Evolutionary conservation across 192 early-diverging fungal species (phyloP), one percentile per base, ranked within the genome.

Genomic region (Backusella tuberculispora): DNA sequence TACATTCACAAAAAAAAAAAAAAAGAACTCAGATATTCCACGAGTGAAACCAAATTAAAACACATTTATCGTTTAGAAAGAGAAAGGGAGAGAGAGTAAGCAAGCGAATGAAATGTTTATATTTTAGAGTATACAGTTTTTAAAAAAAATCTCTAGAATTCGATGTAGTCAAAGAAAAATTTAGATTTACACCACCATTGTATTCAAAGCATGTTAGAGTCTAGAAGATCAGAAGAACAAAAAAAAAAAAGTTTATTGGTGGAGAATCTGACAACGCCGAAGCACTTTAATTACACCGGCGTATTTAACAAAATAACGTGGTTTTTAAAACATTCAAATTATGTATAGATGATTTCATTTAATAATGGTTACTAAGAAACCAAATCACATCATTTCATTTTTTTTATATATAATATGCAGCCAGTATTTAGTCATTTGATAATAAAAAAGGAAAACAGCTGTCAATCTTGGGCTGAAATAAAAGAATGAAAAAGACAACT

Each of bases 211-310:
- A 34, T 34, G 29, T 34, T 26, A 26, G 10, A 26, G 21, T 60
- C 19, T 60, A 60, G 53, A 60, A 60, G 53, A 13, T 24, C 8
- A 26, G 45, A 60, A 34, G 29, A 34, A 34, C 29, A 34, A 34
- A 34, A 34, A 34, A 34, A 34, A 26, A 50, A 50, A 50, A 60
- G 53, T 26, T 60, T 60, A 24, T 60, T 60, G 53, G 24, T 60
- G 24, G 5, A 26, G 26, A 60, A 26, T 60, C 53, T 60, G 53
- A 60, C 53, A 60, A 60, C 53, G 53, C 53, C 53, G 53, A 60
- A 60, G 53, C 21, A 60, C 53, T 60, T 60, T 60, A 60, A 60
- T 60, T 60, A 26, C 53, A 60, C 53, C 24, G 53, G 53, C 53
- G 53, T 60, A 60, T 60, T 60, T 24, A 43, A 21, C 21, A 60